Evolutionary conservation across 2,329 filamentous ascomycete species (phyloP), one percentile per base, ranked within the genome.

Genomic region (Beauveria pseudobassiana): DNA sequence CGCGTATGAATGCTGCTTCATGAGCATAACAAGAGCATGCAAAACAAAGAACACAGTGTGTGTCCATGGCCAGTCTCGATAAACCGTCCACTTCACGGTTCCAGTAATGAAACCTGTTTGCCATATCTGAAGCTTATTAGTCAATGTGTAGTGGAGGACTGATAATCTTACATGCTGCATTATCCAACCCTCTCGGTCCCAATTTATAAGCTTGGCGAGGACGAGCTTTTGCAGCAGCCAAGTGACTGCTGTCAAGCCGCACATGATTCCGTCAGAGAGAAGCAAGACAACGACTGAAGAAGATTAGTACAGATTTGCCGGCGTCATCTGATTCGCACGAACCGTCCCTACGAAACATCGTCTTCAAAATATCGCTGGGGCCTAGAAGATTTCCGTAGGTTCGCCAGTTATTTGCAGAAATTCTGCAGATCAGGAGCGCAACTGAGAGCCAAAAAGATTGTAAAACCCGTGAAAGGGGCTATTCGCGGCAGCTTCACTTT

Each of bases 1-100:
- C 5, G 87, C 82, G 69, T 90, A 92, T 20, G 86, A 88, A 70
- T 92, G 90, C 73, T 91, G 88, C 76, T 93, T 93, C 90, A 93
- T 93, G 26, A 93, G 71, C 80, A 92, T 88, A 3, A 89, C 84
- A 61, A 93, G 75, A 16, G 85, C 85, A 69, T 93, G 89, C 20
- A 93, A 76, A 10, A 90, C 85, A 56, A 90, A 89, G 71, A 89
- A 91, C 20, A 91, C 87, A 1, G 88, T 90, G 68, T 91, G 89
- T 16, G 89, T 90, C 90, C 90, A 93, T 1, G 89, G 87, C 90
- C 89, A 93, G 56, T 91, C 84, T 5, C 89, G 81, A 69, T 86
- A 81, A 55, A 88, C 80, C 0, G 88, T 87, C 76, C 88, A 84
- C 57, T 81, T 82, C 5, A 92, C 76, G 3, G 88, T 81, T 9